phyloP scores from a whole-genome alignment of 2,329 filamentous ascomycete genomes.

The Aureobasidium sp. region DNA sequence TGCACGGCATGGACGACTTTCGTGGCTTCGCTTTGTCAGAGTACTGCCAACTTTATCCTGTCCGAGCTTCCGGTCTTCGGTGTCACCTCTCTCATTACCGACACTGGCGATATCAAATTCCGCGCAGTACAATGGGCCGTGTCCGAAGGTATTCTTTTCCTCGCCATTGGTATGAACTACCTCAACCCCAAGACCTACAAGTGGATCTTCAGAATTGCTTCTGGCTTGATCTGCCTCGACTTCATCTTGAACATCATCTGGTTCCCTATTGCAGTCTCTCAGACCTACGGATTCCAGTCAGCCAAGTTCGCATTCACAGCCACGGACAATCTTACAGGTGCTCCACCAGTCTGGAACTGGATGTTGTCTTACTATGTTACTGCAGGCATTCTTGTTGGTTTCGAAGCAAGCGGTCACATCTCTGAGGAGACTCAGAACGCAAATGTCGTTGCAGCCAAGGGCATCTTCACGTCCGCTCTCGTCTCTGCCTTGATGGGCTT shows the following conservation, averaged over 20 bases:
- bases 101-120: conserved; percentile 48
- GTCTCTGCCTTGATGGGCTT: conserved; percentile 51
- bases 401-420: conserved; percentile 55
- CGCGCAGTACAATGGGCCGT: conserved; percentile 56
- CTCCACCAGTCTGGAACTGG: conserved; percentile 55
- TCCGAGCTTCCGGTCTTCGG: conserved; percentile 52
- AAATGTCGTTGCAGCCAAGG: conserved; percentile 47
- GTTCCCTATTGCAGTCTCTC: conserved; percentile 51
- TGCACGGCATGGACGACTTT: conserved; percentile 55
- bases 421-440: conserved; percentile 57
- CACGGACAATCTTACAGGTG: conserved; percentile 47
- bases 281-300: conserved; percentile 53
- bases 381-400: conserved; percentile 54
- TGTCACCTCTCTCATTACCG: conserved; percentile 46
- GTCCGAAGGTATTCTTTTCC: conserved; percentile 38
- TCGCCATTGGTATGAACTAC: conserved; percentile 35
- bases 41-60: conserved; percentile 34
- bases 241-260: conserved; percentile 55
- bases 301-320: conserved; percentile 54
- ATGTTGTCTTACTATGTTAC: conserved; percentile 56
- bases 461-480: conserved; percentile 55
- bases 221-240: conserved; percentile 48
- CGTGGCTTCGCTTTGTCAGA: conserved; percentile 30
- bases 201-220: conserved; percentile 47
- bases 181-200: conserved; percentile 37